phyloP scores from a whole-genome alignment of 2,329 filamentous ascomycete species.

The Beauveria pseudobassiana region DNA sequence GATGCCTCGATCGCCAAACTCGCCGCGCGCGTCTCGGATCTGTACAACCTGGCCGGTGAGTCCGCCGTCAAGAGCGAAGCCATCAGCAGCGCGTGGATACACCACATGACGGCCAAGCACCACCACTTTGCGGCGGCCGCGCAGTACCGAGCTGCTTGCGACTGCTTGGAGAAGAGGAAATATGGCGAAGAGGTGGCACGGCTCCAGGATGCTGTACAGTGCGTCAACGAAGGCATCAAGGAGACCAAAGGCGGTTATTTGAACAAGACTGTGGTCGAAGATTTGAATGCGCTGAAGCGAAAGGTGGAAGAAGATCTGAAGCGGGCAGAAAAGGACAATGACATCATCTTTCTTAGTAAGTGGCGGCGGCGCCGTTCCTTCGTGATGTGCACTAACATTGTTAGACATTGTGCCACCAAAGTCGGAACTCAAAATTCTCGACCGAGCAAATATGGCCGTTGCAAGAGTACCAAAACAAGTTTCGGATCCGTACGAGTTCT shows the following conservation, averaged over 20 bases:
- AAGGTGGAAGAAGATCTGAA: slow-evolving; percentile 83
- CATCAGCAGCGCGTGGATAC: slow-evolving; percentile 92
- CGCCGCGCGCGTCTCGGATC: slow-evolving; percentile 80
- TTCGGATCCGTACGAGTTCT: slow-evolving; percentile 66
- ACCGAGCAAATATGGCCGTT: slow-evolving; percentile 82
- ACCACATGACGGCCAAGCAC: slow-evolving; percentile 94
- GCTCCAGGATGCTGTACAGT: slow-evolving; percentile 71
- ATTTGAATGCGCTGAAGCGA: slow-evolving; percentile 75
- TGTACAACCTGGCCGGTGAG: slow-evolving; percentile 79
- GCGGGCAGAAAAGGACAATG: slow-evolving; percentile 90
- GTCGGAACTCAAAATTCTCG: slow-evolving; percentile 75
- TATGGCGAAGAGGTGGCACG: slow-evolving; percentile 94
- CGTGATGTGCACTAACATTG: slow-evolving; percentile 21
- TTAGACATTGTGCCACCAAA: slow-evolving; percentile 76
- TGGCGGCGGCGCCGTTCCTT: slow-evolving; percentile 6
- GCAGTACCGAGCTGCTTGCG: slow-evolving; percentile 83
- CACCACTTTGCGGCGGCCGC: slow-evolving; percentile 95
- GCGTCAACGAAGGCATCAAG: slow-evolving; percentile 78
- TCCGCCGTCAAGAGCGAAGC: slow-evolving; percentile 82
- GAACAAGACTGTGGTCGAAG: slow-evolving; percentile 71
- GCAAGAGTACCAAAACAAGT: slow-evolving; percentile 75
- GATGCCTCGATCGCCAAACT: slow-evolving; percentile 88
- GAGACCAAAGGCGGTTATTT: slow-evolving; percentile 68
- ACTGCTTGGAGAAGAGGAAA: slow-evolving; percentile 85
- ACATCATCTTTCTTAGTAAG: slow-evolving; percentile 81